phyloP scores from a whole-genome alignment of 495 filamentous ascomycete species.

The Podospora sp. region DNA sequence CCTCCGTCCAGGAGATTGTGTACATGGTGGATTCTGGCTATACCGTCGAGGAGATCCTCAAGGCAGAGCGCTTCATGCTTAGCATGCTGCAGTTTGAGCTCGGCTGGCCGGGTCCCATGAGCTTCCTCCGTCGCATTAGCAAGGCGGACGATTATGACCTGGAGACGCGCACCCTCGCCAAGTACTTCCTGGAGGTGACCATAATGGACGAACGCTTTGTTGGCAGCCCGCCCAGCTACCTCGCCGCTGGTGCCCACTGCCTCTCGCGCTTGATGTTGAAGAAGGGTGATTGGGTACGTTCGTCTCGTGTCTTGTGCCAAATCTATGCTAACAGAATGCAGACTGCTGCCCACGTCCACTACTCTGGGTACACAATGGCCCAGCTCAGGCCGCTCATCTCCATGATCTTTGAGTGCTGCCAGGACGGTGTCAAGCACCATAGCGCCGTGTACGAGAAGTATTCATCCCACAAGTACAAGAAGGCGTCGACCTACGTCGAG shows the following conservation, averaged over 20 bases:
- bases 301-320: not conserved
- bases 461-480: conserved; percentile 76
- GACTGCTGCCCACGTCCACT: conserved; percentile 83
- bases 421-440: conserved; percentile 79
- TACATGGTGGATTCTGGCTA: conserved; percentile 98
- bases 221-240: conserved; percentile 82
- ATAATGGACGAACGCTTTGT: conserved; percentile 99
- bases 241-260: conserved; percentile 91
- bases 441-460: conserved; percentile 90
- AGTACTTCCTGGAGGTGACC: conserved; percentile 96
- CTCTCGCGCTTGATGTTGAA: conserved; percentile 84
- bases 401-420: conserved; percentile 84
- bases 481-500: conserved; percentile 77
- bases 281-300: conserved; percentile 89
- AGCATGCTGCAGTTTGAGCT: conserved; percentile 93
- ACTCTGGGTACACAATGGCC: conserved; percentile 85
- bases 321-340: conserved; percentile 43
- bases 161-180: conserved; percentile 92
- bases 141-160: conserved; percentile 98
- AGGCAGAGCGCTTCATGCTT: conserved; percentile 97
- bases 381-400: conserved; percentile 78
- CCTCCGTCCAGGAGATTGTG: conserved; percentile 90
- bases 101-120: conserved; percentile 97
- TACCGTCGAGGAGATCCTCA: conserved; percentile 85
- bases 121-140: conserved; percentile 93